phyloP scores from a whole-genome alignment of 2,329 filamentous ascomycete species.

The Bipolaris zeicola region DNA sequence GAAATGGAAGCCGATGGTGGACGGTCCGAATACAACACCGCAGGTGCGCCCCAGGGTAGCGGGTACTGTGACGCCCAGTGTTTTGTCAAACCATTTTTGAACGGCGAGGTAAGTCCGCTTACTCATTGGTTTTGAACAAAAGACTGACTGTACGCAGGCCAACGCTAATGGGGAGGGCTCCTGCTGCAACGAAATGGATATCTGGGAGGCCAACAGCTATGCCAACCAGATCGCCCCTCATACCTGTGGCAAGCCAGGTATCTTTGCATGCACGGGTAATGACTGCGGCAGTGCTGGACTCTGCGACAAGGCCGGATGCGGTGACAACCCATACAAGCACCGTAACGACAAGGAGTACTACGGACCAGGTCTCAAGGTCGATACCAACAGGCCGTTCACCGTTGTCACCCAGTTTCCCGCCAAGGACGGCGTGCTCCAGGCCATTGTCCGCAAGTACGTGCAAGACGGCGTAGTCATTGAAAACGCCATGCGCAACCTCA shows the following conservation, averaged over 20 bases:
- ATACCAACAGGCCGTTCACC: constrained; percentile 65
- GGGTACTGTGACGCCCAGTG: constrained; percentile 62
- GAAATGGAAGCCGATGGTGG: constrained; percentile 49
- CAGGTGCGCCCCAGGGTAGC: constrained; percentile 64
- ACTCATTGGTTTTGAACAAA: constrained; percentile 7
- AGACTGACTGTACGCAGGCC: constrained; percentile 46
- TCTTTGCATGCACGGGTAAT: constrained; percentile 52
- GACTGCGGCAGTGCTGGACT: constrained; percentile 45
- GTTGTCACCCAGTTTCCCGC: constrained; percentile 72
- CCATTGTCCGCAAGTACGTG: constrained; percentile 69
- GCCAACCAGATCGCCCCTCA: constrained; percentile 57
- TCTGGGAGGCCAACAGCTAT: constrained; percentile 60
- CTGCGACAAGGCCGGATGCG: constrained; percentile 46
- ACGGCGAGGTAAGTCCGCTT: constrained; percentile 41
- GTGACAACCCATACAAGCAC: constrained; percentile 41
- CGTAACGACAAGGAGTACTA: constrained; percentile 36
- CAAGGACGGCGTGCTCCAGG: constrained; percentile 60
- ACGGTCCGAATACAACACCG: constrained; percentile 45
- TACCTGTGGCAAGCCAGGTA: constrained; percentile 53
- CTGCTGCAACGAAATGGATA: constrained; percentile 63
- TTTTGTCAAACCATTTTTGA: constrained; percentile 45
- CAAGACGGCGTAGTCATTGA: constrained; percentile 65
- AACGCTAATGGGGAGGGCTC: constrained; percentile 53
- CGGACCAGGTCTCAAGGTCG: constrained; percentile 53
- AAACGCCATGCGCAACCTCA: constrained; percentile 54